Percentiles rank a stretch among this genome's conserved stretches.
Evolutionary conservation across 352 stramenopile genomes (phyloP).

Genomic region (Thalassiosira pacifica): DNA sequence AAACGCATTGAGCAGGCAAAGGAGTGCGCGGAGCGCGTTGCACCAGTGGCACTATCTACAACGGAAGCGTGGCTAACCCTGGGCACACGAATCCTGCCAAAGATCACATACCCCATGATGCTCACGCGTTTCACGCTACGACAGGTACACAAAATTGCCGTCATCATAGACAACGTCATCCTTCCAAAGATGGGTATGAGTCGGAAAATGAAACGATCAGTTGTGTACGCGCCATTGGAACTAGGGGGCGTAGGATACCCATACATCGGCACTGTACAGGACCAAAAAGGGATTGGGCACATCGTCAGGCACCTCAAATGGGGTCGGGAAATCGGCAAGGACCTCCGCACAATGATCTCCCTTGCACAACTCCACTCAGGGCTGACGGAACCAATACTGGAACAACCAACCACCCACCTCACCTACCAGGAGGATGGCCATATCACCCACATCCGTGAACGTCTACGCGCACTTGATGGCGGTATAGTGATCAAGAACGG

Average conservation of each 20-base stretch:
- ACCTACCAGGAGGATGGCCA: background rate
- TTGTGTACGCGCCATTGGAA: background rate
- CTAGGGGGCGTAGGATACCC: background rate
- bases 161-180: background rate
- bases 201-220: background rate
- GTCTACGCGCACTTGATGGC: background rate
- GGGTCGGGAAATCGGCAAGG: background rate
- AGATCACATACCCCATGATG: conserved; percentile 2
- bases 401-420: background rate
- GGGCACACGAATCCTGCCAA: conserved; percentile 7
- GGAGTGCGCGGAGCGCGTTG: background rate
- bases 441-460: background rate
- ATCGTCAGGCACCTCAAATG: background rate
- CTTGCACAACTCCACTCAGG: background rate
- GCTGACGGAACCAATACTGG: background rate
- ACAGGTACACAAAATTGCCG: background rate
- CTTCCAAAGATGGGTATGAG: conserved; percentile 2
- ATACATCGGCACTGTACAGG: background rate
- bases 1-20: background rate
- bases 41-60: background rate
- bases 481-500: background rate
- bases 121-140: background rate
- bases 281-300: conserved; percentile 1
- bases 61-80: background rate
- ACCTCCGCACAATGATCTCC: background rate